Evolutionary conservation across 768 basidiomycete genomes (phyloP).

Genomic region (Crepidotus variabilis): DNA sequence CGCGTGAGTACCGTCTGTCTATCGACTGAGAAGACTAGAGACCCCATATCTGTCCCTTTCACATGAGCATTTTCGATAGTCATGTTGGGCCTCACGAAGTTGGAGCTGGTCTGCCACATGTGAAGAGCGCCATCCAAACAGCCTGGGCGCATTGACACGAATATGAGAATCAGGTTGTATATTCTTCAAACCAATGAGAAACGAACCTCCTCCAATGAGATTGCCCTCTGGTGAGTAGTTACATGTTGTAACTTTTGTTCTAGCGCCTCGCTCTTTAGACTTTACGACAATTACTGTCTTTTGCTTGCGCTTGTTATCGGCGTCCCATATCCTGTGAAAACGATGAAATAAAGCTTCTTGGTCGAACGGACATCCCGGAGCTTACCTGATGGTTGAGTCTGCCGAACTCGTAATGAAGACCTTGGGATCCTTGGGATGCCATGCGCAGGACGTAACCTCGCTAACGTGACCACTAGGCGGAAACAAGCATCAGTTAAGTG

Average conservation of each 20-base stretch:
- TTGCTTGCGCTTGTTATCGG: slow-evolving; percentile 88
- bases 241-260: slow-evolving; percentile 88
- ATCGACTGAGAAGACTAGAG: slow-evolving; percentile 86
- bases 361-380: not conserved
- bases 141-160: slow-evolving; percentile 38
- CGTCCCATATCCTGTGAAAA: slow-evolving; percentile 82
- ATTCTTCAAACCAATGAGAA: slow-evolving; percentile 7
- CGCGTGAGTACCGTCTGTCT: slow-evolving; percentile 81
- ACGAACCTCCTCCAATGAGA: slow-evolving; percentile 80
- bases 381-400: slow-evolving; percentile 90
- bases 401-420: slow-evolving; percentile 91
- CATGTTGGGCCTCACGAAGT: slow-evolving; percentile 89
- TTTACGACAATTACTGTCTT: slow-evolving; percentile 96
- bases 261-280: slow-evolving; percentile 90
- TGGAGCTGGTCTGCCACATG: slow-evolving; percentile 89
- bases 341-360: not conserved
- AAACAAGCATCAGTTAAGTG: slow-evolving; percentile 1
- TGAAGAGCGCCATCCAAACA: slow-evolving; percentile 91
- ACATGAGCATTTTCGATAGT: slow-evolving; percentile 83
- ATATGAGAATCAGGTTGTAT: slow-evolving; percentile 13
- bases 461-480: slow-evolving; percentile 83
- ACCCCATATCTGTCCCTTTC: slow-evolving; percentile 85
- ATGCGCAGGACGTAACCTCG: slow-evolving; percentile 84
- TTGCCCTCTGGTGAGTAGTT: slow-evolving; percentile 89
- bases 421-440: slow-evolving; percentile 87